A percentile compares a stretch with the other conserved stretches of the same genome.
Evolutionary conservation across 192 early-diverging fungal genomes (phyloP).

Genomic region (Spizellomyces punctatus): DNA sequence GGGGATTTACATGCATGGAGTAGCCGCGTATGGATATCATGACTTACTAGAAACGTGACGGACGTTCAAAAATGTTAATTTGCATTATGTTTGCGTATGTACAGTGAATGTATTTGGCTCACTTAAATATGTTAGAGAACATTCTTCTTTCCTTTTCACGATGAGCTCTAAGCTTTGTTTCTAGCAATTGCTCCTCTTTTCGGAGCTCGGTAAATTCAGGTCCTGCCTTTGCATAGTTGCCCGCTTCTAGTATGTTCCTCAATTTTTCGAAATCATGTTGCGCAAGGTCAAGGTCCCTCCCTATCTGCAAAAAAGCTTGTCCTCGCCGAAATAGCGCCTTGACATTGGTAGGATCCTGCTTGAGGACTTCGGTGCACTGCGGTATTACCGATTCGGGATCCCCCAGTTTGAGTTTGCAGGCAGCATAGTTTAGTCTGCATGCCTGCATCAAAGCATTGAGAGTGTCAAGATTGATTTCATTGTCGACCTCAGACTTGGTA

Average conservation of each 20-base stretch:
- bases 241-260: conserved; percentile 22
- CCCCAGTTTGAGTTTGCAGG: conserved; percentile 55
- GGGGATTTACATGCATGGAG: background rate
- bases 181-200: conserved; percentile 36
- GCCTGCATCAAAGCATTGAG: conserved; percentile 35
- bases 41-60: background rate
- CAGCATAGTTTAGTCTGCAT: conserved; percentile 54
- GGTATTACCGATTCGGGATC: conserved; percentile 44
- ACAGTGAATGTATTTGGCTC: background rate
- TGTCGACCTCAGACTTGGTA: background rate
- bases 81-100: background rate
- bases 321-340: conserved; percentile 59
- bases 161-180: conserved; percentile 38
- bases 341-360: conserved; percentile 39
- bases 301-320: conserved; percentile 49
- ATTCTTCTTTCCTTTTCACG: conserved; percentile 49
- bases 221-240: conserved; percentile 7
- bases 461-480: conserved; percentile 27
- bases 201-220: conserved; percentile 47
- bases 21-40: conserved; percentile 4
- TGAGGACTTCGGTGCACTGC: conserved; percentile 54
- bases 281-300: conserved; percentile 58
- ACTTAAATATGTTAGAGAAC: conserved; percentile 48
- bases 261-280: conserved; percentile 42
- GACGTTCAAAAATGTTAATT: background rate